These are phyloP conservation scores for Candida koratica DNA, from an alignment of 805 yeast genomes.

Conservation along the genomic window DNA sequence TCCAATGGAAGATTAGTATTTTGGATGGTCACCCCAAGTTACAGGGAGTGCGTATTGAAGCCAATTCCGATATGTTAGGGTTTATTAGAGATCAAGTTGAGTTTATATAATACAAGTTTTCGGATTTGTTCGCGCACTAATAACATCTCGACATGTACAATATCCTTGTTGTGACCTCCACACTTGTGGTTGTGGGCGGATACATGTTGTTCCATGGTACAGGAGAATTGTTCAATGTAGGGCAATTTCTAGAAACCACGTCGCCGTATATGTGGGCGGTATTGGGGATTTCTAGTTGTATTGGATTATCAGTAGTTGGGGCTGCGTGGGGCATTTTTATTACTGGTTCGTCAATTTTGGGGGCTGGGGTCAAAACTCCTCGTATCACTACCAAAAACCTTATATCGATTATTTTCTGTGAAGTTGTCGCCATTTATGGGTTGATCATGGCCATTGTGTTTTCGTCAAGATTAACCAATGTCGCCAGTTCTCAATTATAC, in stretches of 20 bases:
- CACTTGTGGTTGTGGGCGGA: constrained; percentile 42
- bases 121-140: background rate
- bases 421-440: constrained; percentile 98
- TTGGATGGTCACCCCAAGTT: constrained; percentile 20
- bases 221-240: constrained; percentile 89
- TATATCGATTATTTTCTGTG: constrained; percentile 96
- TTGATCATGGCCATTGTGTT: constrained; percentile 96
- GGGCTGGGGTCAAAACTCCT: constrained; percentile 98
- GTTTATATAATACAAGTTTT: constrained; percentile 1
- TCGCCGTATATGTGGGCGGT: constrained; percentile 98
- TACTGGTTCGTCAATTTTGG: constrained; percentile 90
- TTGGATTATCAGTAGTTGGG: constrained; percentile 92
- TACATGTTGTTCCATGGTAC: constrained; percentile 83
- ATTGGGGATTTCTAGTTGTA: constrained; percentile 83
- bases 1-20: constrained; percentile 35
- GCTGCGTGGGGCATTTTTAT: constrained; percentile 99
- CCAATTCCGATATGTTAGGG: constrained; percentile 20
- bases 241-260: constrained; percentile 75
- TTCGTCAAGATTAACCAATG: constrained; percentile 76
- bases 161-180: constrained; percentile 25
- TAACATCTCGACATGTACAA: constrained; percentile 7
- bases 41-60: constrained; percentile 26
- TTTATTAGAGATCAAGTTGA: constrained; percentile 9
- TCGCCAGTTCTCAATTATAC: constrained; percentile 57
- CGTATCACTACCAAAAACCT: constrained; percentile 95